phyloP scores from a whole-genome alignment of 2,329 filamentous ascomycete species.

The Diplodia intermedia region DNA sequence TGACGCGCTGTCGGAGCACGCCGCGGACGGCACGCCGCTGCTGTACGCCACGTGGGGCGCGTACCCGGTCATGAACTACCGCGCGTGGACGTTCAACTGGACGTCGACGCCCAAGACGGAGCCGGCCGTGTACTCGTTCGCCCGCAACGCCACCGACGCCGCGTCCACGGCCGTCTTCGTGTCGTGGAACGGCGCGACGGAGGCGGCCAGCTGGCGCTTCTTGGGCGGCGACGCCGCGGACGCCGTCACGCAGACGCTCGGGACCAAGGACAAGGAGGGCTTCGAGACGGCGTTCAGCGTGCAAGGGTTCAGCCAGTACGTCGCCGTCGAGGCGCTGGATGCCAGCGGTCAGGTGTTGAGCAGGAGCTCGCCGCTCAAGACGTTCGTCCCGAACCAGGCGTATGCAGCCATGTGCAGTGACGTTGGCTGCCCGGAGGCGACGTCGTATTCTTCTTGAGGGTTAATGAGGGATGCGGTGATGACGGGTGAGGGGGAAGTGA shows the following conservation, averaged over 20 bases:
- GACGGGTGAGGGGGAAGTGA: background rate
- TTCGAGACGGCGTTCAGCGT: conserved; percentile 31
- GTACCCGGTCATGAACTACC: conserved; percentile 39
- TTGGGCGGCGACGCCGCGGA: background rate
- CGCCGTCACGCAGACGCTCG: background rate
- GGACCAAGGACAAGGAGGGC: conserved; percentile 16
- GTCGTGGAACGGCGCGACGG: conserved; percentile 33
- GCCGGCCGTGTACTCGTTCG: conserved; percentile 35
- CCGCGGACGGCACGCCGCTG: conserved; percentile 56
- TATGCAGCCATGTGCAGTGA: conserved; percentile 31
- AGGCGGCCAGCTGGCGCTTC: conserved; percentile 28
- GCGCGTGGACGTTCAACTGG: conserved; percentile 32
- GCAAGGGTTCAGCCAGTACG: conserved; percentile 11
- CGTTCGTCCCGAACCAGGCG: conserved; percentile 27
- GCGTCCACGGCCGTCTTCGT: conserved; percentile 35
- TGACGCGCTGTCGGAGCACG: conserved; percentile 53
- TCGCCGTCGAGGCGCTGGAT: conserved; percentile 24
- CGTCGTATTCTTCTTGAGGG: conserved; percentile 8
- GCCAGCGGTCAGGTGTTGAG: conserved; percentile 17
- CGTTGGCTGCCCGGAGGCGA: conserved; percentile 27
- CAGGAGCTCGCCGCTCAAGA: conserved; percentile 18
- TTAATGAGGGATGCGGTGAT: conserved; percentile 1
- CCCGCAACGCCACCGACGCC: conserved; percentile 41
- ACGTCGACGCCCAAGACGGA: conserved; percentile 23
- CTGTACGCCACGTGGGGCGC: conserved; percentile 60